These are phyloP conservation scores for Blastobotrys chiropterorum DNA, from an alignment of 805 yeast genomes.

Conservation along the genomic window DNA sequence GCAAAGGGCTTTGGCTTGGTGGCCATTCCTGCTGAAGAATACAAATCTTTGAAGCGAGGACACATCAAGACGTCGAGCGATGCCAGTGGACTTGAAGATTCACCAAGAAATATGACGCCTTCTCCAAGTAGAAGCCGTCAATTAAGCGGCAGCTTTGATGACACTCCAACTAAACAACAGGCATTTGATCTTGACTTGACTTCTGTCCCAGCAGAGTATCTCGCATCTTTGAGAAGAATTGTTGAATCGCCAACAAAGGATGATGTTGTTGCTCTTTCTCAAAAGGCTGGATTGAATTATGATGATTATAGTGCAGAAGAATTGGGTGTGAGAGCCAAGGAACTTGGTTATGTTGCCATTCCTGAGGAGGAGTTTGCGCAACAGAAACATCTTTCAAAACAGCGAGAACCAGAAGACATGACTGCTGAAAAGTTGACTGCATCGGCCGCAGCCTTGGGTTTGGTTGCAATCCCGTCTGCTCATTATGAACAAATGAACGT, in stretches of 20 bases:
- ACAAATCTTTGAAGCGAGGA: constrained; percentile 28
- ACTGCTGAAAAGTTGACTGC: constrained; percentile 18
- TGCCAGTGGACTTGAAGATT: constrained; percentile 1
- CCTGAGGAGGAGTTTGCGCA: constrained; percentile 16
- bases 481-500: constrained; percentile 19
- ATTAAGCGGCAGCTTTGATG: not conserved
- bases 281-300: constrained; percentile 18
- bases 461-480: constrained; percentile 19
- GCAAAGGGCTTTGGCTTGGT: constrained; percentile 41
- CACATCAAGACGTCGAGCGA: constrained; percentile 1
- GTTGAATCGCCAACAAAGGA: constrained; percentile 28
- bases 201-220: constrained; percentile 28
- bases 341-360: constrained; percentile 22
- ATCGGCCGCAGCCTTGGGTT: constrained; percentile 19
- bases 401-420: constrained; percentile 16
- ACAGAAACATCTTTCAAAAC: constrained; percentile 2
- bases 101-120: not conserved
- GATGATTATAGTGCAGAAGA: not conserved
- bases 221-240: constrained; percentile 26
- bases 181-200: constrained; percentile 17
- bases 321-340: constrained; percentile 11
- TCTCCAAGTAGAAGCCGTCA: not conserved
- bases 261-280: constrained; percentile 25
- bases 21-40: constrained; percentile 42
- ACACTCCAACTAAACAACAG: not conserved